Base-by-base conservation (phyloP, 2,329 filamentous ascomycete genomes). In the Ascochyta rabiei region DNA sequence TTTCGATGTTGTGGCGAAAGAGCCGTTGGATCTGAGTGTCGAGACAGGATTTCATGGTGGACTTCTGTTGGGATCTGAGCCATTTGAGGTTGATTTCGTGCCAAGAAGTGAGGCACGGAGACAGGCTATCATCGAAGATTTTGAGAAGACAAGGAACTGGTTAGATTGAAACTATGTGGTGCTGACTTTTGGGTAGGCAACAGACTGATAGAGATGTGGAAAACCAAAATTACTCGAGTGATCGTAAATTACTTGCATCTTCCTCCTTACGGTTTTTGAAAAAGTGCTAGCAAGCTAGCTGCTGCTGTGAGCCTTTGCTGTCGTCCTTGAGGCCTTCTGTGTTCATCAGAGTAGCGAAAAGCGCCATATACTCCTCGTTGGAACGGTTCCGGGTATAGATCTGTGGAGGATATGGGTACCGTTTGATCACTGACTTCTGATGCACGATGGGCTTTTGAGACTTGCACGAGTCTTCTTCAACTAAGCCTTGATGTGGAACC, bases 11-110 rank as follows among this genome's bases (percentile, higher is more conserved):
- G 41, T 28, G 33, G 30, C 31, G 4, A 50, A 31, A 23, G 48
- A 31, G 13, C 12, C 18, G 39, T 31, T 50, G 18, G 48, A 50
- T 33, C 16, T 50, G 48, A 50, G 48, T 31, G 26, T 38, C 7
- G 48, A 50, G 24, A 50, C 48, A 2, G 48, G 48, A 16, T 50
- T 50, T 38, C 48, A 50, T 38, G 40, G 39, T 12, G 48, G 48
- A 1, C 19, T 50, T 31, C 19, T 44, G 18, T 13, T 50, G 16
- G 48, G 39, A 9, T 38, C 31, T 24, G 40, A 50, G 24, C 16
- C 44, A 2, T 50, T 50, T 31, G 48, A 43, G 16, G 48, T 50
- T 1, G 39, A 50, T 3, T 50, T 50, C 23, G 33, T 50, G 10
- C 48, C 40, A 24, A 50, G 48, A 18, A 50, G 40, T 24, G 48